A percentile compares a stretch with the other conserved stretches of the same genome.
phyloP scores from a whole-genome alignment of 2,329 filamentous ascomycete species.

The Ophiobolus disseminans region DNA sequence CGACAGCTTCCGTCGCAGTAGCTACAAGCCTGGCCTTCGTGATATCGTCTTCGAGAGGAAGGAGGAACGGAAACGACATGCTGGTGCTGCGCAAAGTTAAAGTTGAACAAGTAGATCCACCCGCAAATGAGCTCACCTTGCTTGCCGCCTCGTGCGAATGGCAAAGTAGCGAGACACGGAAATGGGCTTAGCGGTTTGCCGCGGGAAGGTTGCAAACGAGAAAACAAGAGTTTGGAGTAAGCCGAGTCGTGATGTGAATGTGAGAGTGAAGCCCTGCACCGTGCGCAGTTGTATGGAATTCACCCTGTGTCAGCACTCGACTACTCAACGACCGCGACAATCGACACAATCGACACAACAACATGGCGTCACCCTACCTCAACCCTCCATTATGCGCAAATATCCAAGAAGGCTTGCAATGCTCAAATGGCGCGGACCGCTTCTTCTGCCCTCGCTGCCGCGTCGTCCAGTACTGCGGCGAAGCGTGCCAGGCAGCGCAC shows the following conservation, averaged over 20 bases:
- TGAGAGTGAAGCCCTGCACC: too few relatives aligned
- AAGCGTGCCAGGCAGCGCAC: background rate
- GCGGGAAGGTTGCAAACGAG: too few relatives aligned
- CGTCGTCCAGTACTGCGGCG: background rate
- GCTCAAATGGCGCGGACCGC: background rate
- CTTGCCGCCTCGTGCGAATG: too few relatives aligned
- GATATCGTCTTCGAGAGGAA: background rate
- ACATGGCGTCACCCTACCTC: background rate
- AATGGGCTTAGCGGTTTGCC: too few relatives aligned
- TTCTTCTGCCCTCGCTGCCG: background rate
- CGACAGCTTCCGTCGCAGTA: background rate
- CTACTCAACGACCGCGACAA: background rate
- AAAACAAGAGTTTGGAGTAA: too few relatives aligned
- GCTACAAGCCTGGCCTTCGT: background rate
- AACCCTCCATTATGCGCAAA: background rate
- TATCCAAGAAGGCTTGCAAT: background rate
- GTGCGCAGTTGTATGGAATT: background rate
- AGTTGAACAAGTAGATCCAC: background rate
- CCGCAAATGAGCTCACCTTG: too few relatives aligned
- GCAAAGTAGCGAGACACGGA: too few relatives aligned
- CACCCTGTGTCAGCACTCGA: background rate
- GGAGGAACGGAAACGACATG: constrained; percentile 3
- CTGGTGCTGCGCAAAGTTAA: background rate
- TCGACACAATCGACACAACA: background rate
- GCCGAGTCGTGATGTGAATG: too few relatives aligned